Base-by-base conservation (phyloP, 768 basidiomycete species). In the Macrocybe gigantea region DNA sequence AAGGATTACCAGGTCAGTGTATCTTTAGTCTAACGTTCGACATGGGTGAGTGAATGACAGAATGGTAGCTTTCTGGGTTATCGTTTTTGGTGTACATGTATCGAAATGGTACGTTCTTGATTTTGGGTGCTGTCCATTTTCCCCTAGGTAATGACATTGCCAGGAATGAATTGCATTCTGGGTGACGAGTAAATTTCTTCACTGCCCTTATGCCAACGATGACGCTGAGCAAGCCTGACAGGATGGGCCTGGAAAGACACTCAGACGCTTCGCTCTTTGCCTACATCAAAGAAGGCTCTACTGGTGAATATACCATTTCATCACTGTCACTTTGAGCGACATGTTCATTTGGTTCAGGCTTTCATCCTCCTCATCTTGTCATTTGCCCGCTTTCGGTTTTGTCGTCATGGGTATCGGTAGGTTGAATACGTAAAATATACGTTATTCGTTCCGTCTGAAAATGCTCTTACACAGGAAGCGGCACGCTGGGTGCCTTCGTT, bases 381-480 rank as follows among this genome's bases (percentile, higher is more conserved):
- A 74, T 88, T 45, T 88, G 85, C 56, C 86, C 86, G 0, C 71
- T 88, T 2, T 85, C 83, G 6, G 82, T 83, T 33, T 63, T 83
- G 14, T 73, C 77, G 0, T 73, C 80, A 5, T 83, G 81, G 81
- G 65, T 77, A 58, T 60, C 69, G 42, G 79, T 78, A 53, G 48
- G 66, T 53, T n/a, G 7, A 22, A 22, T 22, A 22, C 22, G 22
- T 22, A 22, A 22, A 22, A 22, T 22, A 22, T 22, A 22, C 22
- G 22, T 38, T 7, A 12, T 11, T 14, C 8, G n/a, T 41, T 33
- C 15, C 38, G 15, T 15, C 43, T 8, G 11, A 12, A 29, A 3
- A 38, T 13, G 11, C 13, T 36, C 12, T 36, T 5, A 33, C 33
- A 50, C 51, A 78, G 72, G 80, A 83, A 69, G 64, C 68, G n/a